These are phyloP conservation scores for Tuber melanosporum DNA, from an alignment of 495 filamentous ascomycete species.

Conservation along the genomic window DNA sequence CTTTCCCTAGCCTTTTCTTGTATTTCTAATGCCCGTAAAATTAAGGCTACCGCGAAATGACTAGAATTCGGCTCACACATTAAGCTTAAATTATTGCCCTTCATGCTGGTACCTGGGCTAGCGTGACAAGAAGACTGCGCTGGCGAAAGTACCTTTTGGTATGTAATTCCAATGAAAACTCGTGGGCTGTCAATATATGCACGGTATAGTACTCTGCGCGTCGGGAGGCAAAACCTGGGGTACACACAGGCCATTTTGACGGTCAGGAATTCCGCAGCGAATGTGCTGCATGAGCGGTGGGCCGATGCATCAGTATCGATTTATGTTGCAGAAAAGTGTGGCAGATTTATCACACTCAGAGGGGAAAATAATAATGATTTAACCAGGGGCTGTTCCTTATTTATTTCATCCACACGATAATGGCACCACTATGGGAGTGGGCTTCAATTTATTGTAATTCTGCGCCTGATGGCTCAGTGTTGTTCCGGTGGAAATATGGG, in stretches of 20 bases:
- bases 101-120: not conserved
- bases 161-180: not conserved
- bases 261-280: not conserved
- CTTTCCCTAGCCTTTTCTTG: not conserved
- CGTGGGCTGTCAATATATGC: slow-evolving; percentile 3
- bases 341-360: not conserved
- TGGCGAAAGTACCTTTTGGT: not conserved
- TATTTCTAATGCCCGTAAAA: not conserved
- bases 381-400: not conserved
- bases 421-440: not conserved
- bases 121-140: not conserved
- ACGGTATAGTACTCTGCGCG: not conserved
- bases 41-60: not conserved
- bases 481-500: not conserved
- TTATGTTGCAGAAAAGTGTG: not conserved
- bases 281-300: slow-evolving; percentile 3
- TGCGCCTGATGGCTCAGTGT: not conserved
- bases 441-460: not conserved
- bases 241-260: not conserved
- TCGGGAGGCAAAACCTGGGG: slow-evolving; percentile 4
- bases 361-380: not conserved
- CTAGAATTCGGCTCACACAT: not conserved
- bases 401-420: not conserved
- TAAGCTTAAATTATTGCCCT: not conserved
- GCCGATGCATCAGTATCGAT: not conserved